These are phyloP conservation scores for Aspergillus glaucus DNA, from an alignment of 2,329 filamentous ascomycete species.

Conservation along the genomic window DNA sequence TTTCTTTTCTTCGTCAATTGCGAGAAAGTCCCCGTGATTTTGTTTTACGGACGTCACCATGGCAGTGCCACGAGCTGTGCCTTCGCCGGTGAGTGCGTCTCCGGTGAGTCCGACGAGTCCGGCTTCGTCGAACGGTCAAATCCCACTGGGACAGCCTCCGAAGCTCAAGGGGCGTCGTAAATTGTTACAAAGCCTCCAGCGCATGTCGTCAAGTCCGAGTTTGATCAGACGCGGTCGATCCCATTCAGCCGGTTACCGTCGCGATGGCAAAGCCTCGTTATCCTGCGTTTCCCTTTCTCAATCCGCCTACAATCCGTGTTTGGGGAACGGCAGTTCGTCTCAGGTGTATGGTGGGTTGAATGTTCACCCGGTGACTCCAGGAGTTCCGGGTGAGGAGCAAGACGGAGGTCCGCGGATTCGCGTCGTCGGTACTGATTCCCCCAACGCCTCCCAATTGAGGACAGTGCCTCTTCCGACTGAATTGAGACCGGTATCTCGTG, in stretches of 20 bases:
- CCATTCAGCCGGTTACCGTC: conserved; percentile 62
- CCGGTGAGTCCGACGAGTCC: conserved; percentile 32
- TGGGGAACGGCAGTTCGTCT: conserved; percentile 50
- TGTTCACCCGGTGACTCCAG: conserved; percentile 49
- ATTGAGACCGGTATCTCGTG: conserved; percentile 45
- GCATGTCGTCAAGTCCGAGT: conserved; percentile 74
- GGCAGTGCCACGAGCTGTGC: conserved; percentile 24
- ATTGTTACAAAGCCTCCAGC: conserved; percentile 66
- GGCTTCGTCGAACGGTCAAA: conserved; percentile 27
- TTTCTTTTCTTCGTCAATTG: not conserved
- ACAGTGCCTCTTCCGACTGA: conserved; percentile 61
- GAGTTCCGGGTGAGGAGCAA: conserved; percentile 40
- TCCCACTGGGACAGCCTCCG: conserved; percentile 37
- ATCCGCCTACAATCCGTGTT: conserved; percentile 47
- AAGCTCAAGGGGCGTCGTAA: conserved; percentile 65
- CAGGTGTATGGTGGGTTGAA: conserved; percentile 53
- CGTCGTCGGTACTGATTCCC: conserved; percentile 46
- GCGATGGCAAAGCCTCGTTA: conserved; percentile 55
- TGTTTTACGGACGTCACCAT: conserved; percentile 16
- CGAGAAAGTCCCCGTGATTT: not conserved
- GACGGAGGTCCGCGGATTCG: conserved; percentile 52
- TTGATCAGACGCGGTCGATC: conserved; percentile 58
- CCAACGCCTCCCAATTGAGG: conserved; percentile 31
- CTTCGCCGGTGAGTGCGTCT: conserved; percentile 27
- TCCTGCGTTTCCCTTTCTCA: conserved; percentile 58